Base-by-base conservation (phyloP, 768 basidiomycete genomes). In the Lactifluus subvellereus region DNA sequence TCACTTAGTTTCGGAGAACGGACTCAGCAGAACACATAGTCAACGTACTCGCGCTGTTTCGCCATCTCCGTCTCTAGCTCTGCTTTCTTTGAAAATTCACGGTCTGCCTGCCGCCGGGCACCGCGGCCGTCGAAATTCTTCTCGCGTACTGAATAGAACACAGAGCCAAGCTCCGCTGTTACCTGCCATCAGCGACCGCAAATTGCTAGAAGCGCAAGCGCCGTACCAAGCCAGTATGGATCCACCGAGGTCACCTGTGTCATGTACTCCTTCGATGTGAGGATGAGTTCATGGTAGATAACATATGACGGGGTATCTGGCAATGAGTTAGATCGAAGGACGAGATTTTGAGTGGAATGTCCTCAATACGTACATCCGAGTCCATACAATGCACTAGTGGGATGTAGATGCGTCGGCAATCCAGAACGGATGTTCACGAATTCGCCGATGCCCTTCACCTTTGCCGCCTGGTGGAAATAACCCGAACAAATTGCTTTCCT, bases 181-280 rank as follows among this genome's bases (percentile, higher is more conserved):
- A 48, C 62, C 49, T 43, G 43, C 11, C 50, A 61, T 67, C 50
- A 69, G 66, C 14, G 14, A 47, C 42, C 10, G 45, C 64, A 3
- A 52, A 13, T 33, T 51, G 32, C 13, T n/a, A 48, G 50, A 32
- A 33, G 0, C 5, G 20, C 27, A 57, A 27, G 30, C 58, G 37
- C 37, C 3, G 72, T 75, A 91, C 94, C 94, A 40, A 98, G 82
- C 97, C 97, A 99, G 75, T 94, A 94, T 3, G 97, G 87, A 71
- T 98, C 94, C 65, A 98, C 90, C 0, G 96, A 86, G 2, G 97
- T 98, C n/a, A 99, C 97, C 73, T 94, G 94, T 18, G 95, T 96
- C 95, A 98, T 97, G 76, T 99, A 99, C 74, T 92, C 88, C 71
- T 95, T 96, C 37, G 94, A 95, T 11, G 94, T 96, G 68, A 96